Evolutionary conservation across 768 basidiomycete species (phyloP).

Genomic region (Suillus lakei): DNA sequence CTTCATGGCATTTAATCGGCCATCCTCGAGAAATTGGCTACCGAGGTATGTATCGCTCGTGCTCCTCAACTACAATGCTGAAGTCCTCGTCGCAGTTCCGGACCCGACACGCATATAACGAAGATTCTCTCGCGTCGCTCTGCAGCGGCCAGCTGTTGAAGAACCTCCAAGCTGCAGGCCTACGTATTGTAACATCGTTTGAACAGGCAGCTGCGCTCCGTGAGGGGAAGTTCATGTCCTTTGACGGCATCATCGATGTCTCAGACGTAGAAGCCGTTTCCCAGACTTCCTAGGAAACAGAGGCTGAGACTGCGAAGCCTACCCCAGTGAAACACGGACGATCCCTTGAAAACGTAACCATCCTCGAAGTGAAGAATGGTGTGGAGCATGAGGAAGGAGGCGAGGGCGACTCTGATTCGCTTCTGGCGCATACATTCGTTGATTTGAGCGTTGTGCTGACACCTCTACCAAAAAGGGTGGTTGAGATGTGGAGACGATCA

Average conservation of each 20-base stretch:
- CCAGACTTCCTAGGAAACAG: slow-evolving; percentile 7
- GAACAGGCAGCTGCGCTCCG: too few species aligned
- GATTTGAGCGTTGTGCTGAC: too few species aligned
- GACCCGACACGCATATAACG: slow-evolving; percentile 75
- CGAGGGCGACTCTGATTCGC: too few species aligned
- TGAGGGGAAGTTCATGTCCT: too few species aligned
- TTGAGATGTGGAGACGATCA: too few species aligned
- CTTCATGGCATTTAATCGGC: slow-evolving; percentile 97
- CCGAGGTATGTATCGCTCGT: slow-evolving; percentile 59
- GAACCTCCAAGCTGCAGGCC: slow-evolving; percentile 48
- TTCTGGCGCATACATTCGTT: too few species aligned
- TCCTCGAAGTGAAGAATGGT: slow-evolving; percentile 17
- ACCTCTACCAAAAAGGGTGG: too few species aligned
- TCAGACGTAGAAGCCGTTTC: too few species aligned
- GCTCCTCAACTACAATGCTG: slow-evolving; percentile 6
- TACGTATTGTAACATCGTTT: slow-evolving; percentile 45
- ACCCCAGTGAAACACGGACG: slow-evolving; percentile 32
- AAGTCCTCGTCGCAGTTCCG: slow-evolving; percentile 54
- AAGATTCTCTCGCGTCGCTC: slow-evolving; percentile 62
- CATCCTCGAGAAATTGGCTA: slow-evolving; percentile 69
- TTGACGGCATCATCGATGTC: too few species aligned
- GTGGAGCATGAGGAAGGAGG: too few species aligned
- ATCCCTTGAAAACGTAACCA: not conserved
- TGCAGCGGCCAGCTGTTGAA: slow-evolving; percentile 41
- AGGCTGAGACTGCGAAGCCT: slow-evolving; percentile 22